phyloP scores from a whole-genome alignment of 1,284 basidiomycete genomes.

The Tilletia setariae region DNA sequence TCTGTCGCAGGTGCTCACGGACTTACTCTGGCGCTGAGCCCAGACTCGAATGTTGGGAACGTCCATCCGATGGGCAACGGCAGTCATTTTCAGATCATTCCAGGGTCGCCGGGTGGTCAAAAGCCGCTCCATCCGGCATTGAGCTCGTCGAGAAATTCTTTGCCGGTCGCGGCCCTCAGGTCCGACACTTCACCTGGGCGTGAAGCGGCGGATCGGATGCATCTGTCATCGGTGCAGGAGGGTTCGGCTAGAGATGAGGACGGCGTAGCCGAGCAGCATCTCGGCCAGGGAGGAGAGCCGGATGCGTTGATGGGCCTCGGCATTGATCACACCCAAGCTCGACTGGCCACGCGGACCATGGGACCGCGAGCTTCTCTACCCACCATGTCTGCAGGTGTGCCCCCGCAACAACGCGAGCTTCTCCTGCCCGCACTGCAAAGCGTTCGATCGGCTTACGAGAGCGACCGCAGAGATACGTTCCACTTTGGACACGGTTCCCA shows the following conservation, averaged over 20 bases:
- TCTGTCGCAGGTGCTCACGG: not conserved
- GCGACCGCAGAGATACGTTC: slow-evolving; percentile 4
- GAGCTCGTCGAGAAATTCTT: not conserved
- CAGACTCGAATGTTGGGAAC: not conserved
- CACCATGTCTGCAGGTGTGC: not conserved
- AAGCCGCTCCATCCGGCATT: not conserved
- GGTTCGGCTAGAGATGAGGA: not conserved
- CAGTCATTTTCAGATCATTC: not conserved
- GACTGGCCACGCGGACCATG: not conserved
- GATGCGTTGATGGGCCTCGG: not conserved
- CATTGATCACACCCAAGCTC: not conserved
- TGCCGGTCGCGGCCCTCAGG: not conserved
- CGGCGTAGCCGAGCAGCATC: not conserved
- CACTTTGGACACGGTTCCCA: not conserved
- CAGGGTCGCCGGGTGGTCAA: not conserved
- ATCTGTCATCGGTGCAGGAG: slow-evolving; percentile 1
- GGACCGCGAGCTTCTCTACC: slow-evolving; percentile 6
- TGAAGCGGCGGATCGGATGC: not conserved
- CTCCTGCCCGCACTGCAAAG: slow-evolving; percentile 6
- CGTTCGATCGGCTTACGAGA: not conserved
- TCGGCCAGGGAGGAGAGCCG: not conserved
- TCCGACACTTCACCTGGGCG: not conserved
- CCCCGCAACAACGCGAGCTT: not conserved
- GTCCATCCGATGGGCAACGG: not conserved
- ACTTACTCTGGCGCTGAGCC: not conserved